Conservation (phyloP, 2,329 filamentous ascomycete species). For the Claviceps quebecensis region DNA sequence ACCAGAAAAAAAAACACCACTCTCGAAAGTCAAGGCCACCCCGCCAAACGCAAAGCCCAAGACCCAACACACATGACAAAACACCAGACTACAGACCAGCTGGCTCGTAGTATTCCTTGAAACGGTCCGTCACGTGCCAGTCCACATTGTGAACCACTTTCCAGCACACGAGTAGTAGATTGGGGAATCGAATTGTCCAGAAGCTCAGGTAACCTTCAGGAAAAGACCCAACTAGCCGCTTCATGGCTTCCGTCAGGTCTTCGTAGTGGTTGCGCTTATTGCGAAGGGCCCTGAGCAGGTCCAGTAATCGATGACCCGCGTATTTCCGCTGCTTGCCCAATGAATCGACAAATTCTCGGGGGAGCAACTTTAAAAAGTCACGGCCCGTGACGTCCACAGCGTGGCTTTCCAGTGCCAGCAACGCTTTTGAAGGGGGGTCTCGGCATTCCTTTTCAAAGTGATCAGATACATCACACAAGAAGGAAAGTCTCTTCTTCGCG, state of each 20-base stretch:
- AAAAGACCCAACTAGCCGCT: conserved; percentile 51
- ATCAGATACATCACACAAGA: conserved; percentile 93
- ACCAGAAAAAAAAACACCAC: too few relatives aligned
- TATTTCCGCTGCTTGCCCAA: conserved; percentile 94
- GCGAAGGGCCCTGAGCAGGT: conserved; percentile 73
- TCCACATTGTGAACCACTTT: conserved; percentile 54
- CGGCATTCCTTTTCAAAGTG: conserved; percentile 88
- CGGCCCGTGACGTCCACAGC: conserved; percentile 42
- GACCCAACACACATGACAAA: not conserved
- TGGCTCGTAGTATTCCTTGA: conserved; percentile 56
- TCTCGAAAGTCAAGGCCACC: too few relatives aligned
- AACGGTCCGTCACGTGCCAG: conserved; percentile 50
- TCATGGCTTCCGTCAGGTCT: conserved; percentile 76
- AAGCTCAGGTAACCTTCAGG: conserved; percentile 73
- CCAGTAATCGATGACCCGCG: conserved; percentile 67
- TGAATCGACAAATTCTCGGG: conserved; percentile 72
- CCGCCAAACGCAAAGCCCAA: not conserved
- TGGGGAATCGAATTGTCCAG: conserved; percentile 70
- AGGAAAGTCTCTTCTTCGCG: conserved; percentile 72
- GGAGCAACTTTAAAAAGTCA: conserved; percentile 67
- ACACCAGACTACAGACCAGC: conserved; percentile 17
- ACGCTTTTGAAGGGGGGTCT: conserved; percentile 59
- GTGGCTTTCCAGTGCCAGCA: conserved; percentile 44
- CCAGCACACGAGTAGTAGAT: conserved; percentile 65
- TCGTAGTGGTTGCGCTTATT: conserved; percentile 99